Percentiles rank a stretch among this genome's conserved stretches.
phyloP scores from a whole-genome alignment of 106 monocot species.

The Dendrobium chrysotoxum region DNA sequence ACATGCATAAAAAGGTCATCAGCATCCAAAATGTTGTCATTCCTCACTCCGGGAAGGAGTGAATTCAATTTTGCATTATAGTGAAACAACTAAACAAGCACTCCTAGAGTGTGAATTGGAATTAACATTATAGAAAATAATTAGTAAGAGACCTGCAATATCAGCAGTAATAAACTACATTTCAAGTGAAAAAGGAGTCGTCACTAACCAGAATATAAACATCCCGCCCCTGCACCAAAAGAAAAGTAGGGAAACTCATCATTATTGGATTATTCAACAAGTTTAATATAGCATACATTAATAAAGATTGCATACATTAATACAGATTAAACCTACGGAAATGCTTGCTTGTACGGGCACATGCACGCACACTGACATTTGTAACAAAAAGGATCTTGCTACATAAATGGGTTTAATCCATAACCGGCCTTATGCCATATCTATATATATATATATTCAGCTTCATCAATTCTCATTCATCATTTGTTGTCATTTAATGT shows the following conservation, averaged over 20 bases:
- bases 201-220: conserved; percentile 90
- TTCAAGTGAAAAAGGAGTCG: not conserved
- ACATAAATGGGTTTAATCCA: too few relatives aligned
- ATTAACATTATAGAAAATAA: not conserved
- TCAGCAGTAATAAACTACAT: not conserved
- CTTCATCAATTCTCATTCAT: too few relatives aligned
- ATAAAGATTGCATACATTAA: not conserved
- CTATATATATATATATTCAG: too few relatives aligned
- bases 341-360: too few relatives aligned
- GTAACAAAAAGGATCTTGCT: too few relatives aligned
- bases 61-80: too few relatives aligned
- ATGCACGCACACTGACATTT: not conserved
- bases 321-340: too few relatives aligned
- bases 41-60: too few relatives aligned
- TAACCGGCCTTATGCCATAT: too few relatives aligned
- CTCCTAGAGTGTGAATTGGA: not conserved
- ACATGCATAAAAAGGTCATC: not conserved
- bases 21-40: too few relatives aligned
- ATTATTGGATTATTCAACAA: not conserved
- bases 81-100: not conserved
- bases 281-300: not conserved
- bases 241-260: not conserved
- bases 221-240: conserved; percentile 79
- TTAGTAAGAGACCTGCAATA: not conserved
- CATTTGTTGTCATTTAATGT: too few relatives aligned